A percentile compares a stretch with the other conserved stretches of the same genome.
Evolutionary conservation across 2,329 filamentous ascomycete genomes (phyloP).

Genomic region (Cladosporium oxysporum): DNA sequence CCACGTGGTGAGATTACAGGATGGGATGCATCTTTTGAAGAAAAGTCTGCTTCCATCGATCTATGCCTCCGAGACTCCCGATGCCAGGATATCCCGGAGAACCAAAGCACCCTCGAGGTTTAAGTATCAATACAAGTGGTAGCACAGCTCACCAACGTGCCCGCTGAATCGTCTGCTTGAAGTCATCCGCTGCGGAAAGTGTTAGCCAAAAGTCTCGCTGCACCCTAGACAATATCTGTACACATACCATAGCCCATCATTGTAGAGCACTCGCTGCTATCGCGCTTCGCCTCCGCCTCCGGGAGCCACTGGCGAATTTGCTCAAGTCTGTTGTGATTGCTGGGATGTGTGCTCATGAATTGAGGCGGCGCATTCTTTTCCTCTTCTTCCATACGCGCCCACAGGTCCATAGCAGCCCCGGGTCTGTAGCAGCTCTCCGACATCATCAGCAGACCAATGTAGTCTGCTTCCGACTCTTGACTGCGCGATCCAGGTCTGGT

Average conservation of each 20-base stretch:
- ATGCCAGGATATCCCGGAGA: not conserved
- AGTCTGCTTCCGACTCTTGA: constrained; percentile 76
- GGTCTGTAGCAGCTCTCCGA: constrained; percentile 77
- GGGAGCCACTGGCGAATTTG: constrained; percentile 63
- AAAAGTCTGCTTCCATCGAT: not conserved
- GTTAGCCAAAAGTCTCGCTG: not conserved
- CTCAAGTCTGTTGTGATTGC: constrained; percentile 64
- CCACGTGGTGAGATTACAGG: not conserved
- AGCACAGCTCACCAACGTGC: not conserved
- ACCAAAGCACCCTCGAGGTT: not conserved
- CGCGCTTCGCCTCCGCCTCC: constrained; percentile 42
- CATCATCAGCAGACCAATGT: constrained; percentile 82
- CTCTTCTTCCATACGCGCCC: constrained; percentile 59
- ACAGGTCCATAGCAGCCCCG: constrained; percentile 64
- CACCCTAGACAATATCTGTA: not conserved
- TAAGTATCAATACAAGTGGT: not conserved
- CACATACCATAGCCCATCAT: constrained; percentile 26
- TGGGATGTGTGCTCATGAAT: constrained; percentile 76
- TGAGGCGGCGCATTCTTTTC: constrained; percentile 63
- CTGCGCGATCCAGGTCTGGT: constrained; percentile 66
- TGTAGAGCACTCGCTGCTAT: constrained; percentile 31
- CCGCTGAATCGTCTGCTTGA: constrained; percentile 5
- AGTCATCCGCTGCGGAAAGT: not conserved
- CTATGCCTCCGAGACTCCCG: not conserved
- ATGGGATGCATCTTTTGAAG: not conserved